A percentile compares a stretch with the other conserved stretches of the same genome.
Conservation (phyloP, 129 eudicot genomes). For the Deinandra increscens region DNA sequence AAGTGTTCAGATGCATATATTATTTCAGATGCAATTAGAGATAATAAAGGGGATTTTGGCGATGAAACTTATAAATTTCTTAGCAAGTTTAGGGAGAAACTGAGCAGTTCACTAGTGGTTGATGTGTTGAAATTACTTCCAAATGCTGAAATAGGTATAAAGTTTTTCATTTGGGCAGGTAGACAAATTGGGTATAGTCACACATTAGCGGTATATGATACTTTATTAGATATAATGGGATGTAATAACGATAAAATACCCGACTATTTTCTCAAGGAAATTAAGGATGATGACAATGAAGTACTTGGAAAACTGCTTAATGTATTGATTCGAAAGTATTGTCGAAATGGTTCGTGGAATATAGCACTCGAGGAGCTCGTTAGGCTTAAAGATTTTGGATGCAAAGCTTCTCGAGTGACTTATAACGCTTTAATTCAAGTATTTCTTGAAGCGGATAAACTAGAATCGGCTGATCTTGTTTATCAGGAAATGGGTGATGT, state of each 20-base stretch:
- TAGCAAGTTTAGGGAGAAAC: constrained; percentile 56
- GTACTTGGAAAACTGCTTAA: constrained; percentile 73
- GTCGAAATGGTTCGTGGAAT: constrained; percentile 65
- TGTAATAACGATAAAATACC: constrained; percentile 37
- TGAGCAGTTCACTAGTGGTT: constrained; percentile 63
- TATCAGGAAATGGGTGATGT: constrained; percentile 62
- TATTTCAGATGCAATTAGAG: constrained; percentile 40
- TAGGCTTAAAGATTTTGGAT: constrained; percentile 82
- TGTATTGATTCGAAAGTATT: constrained; percentile 61
- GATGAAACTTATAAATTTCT: constrained; percentile 52
- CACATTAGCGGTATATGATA: constrained; percentile 53
- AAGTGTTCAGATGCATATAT: constrained; percentile 45
- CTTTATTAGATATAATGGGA: constrained; percentile 56
- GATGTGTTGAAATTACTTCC: constrained; percentile 61
- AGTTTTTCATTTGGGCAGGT: constrained; percentile 87
- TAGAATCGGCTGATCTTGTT: constrained; percentile 58
- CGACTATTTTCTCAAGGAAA: constrained; percentile 49
- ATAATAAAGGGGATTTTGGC: constrained; percentile 38
- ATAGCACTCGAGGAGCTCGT: constrained; percentile 81
- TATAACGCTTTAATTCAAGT: constrained; percentile 68
- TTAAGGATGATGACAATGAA: constrained; percentile 54
- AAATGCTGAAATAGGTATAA: constrained; percentile 63
- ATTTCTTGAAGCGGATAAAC: constrained; percentile 55
- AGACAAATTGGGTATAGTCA: constrained; percentile 87
- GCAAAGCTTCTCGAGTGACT: constrained; percentile 65